Percentiles rank a stretch among this genome's conserved stretches.
Evolutionary conservation across 2,329 filamentous ascomycete species (phyloP).

Genomic region (Cercospora zeae-maydis): DNA sequence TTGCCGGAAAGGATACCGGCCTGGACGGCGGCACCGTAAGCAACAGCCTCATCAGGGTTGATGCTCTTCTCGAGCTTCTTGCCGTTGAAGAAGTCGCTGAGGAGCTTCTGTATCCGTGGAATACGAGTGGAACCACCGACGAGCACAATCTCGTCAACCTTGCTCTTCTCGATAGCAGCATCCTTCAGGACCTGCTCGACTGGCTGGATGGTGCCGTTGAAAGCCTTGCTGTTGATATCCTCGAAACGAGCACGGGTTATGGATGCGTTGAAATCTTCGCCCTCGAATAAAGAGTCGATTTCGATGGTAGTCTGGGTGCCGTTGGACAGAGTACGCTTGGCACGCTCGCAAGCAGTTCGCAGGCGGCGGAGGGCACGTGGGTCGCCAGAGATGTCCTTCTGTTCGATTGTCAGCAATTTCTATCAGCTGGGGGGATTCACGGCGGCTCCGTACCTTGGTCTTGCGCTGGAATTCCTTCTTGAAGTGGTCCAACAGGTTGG

Average conservation of each 20-base stretch:
- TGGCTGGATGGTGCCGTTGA: constrained; percentile 87
- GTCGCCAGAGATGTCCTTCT: constrained; percentile 66
- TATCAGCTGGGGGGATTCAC: not conserved
- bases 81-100: constrained; percentile 97
- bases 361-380: constrained; percentile 92
- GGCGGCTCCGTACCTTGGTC: constrained; percentile 56
- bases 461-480: constrained; percentile 89
- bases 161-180: constrained; percentile 78
- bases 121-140: constrained; percentile 99
- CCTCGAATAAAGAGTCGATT: constrained; percentile 97
- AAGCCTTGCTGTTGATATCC: constrained; percentile 94
- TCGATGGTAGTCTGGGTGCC: constrained; percentile 96
- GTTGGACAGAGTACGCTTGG: constrained; percentile 97
- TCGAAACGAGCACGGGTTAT: constrained; percentile 99
- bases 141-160: constrained; percentile 96
- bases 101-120: constrained; percentile 96
- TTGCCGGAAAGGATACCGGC: constrained; percentile 98
- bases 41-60: constrained; percentile 99
- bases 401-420: not conserved
- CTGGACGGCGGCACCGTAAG: constrained; percentile 97
- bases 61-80: constrained; percentile 99
- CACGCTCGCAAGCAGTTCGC: constrained; percentile 96
- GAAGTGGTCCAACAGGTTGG: constrained; percentile 91
- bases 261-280: constrained; percentile 93
- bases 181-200: constrained; percentile 97